These are phyloP conservation scores for Phytopythium kandeliae DNA, from an alignment of 352 stramenopile species.

Conservation along the genomic window DNA sequence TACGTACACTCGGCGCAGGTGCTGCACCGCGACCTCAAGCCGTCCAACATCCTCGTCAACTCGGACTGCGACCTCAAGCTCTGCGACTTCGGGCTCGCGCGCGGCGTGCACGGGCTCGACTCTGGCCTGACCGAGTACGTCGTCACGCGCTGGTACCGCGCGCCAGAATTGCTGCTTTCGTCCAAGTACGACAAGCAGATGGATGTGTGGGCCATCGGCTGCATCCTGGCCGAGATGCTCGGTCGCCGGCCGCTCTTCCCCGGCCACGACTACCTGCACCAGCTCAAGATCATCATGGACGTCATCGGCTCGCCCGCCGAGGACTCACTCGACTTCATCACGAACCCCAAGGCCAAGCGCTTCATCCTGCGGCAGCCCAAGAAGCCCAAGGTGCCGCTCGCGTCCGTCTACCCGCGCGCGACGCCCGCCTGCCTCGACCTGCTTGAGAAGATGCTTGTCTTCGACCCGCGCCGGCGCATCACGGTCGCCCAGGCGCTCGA, in stretches of 20 bases:
- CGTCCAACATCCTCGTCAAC: constrained; percentile 77
- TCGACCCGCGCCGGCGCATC: constrained; percentile 87
- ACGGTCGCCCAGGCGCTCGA: constrained; percentile 72
- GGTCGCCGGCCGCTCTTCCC: constrained; percentile 80
- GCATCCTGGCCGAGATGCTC: constrained; percentile 85
- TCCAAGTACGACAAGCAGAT: constrained; percentile 89
- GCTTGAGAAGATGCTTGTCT: constrained; percentile 91
- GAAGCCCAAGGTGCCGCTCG: constrained; percentile 78
- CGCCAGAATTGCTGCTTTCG: constrained; percentile 89
- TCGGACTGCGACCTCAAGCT: constrained; percentile 79
- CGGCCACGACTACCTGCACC: constrained; percentile 83
- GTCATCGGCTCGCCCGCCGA: constrained; percentile 78
- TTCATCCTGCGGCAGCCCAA: constrained; percentile 86
- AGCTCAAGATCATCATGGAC: constrained; percentile 90
- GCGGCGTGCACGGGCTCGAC: constrained; percentile 67
- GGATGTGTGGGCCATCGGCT: constrained; percentile 85
- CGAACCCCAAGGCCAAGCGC: constrained; percentile 85
- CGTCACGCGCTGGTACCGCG: constrained; percentile 90
- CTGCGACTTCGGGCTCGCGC: constrained; percentile 74
- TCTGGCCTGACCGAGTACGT: constrained; percentile 89
- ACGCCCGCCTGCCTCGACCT: constrained; percentile 84
- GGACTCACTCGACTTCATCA: constrained; percentile 84
- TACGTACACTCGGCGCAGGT: constrained; percentile 80
- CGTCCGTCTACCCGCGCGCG: constrained; percentile 82
- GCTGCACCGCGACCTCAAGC: constrained; percentile 73